phyloP scores from a whole-genome alignment of 305 asterid genomes.

The Lippia alba region DNA sequence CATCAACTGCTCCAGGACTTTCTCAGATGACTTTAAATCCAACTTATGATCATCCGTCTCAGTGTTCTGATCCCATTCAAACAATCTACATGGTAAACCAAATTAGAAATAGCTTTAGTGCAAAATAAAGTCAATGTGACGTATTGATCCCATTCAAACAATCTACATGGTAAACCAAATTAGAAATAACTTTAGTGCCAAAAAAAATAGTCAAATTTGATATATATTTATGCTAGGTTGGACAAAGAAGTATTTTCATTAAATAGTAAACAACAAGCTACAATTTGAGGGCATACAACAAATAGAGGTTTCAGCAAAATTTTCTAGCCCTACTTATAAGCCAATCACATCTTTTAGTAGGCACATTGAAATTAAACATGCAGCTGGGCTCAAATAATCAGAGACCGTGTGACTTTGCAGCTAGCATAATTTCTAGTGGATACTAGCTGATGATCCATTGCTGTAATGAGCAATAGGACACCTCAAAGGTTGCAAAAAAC shows the following conservation, averaged over 20 bases:
- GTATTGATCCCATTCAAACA: constrained; percentile 70
- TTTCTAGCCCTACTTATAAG: neutral
- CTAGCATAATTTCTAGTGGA: constrained; percentile 8
- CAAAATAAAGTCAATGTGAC: constrained; percentile 3
- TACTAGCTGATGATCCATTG: too few relatives aligned
- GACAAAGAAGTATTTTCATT: constrained; percentile 11
- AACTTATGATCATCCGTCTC: constrained; percentile 45
- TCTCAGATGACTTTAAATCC: constrained; percentile 68
- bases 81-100: constrained; percentile 61
- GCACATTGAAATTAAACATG: constrained; percentile 5
- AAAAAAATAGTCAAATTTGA: neutral
- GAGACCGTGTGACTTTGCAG: neutral
- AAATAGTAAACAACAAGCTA: neutral
- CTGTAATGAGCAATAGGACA: too few relatives aligned
- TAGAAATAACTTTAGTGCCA: constrained; percentile 20
- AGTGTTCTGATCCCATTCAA: constrained; percentile 62
- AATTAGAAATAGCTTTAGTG: constrained; percentile 21
- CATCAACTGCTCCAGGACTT: constrained; percentile 62
- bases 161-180: constrained; percentile 51
- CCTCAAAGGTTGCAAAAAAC: too few relatives aligned
- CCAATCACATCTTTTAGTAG: constrained; percentile 3
- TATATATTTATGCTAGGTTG: constrained; percentile 22
- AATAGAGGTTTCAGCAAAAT: neutral
- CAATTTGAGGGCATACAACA: constrained; percentile 9
- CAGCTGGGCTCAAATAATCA: constrained; percentile 2